Evolutionary conservation across 352 stramenopile genomes (phyloP).

Genomic region (Phytopythium helicoides): DNA sequence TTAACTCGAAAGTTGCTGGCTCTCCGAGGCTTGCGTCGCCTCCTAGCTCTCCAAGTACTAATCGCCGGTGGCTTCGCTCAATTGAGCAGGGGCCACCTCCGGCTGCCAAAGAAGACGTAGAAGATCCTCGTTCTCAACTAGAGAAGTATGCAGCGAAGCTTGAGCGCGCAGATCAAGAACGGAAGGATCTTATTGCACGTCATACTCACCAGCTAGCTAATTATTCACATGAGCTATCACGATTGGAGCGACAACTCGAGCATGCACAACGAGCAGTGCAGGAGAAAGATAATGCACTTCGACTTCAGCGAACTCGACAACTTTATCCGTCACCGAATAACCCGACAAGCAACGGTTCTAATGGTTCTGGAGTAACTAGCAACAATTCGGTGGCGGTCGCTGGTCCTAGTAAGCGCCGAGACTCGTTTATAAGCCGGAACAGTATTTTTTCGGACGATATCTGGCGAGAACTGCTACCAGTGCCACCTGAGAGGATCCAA

Average conservation of each 20-base stretch:
- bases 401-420: background rate
- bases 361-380: background rate
- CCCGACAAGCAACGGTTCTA: background rate
- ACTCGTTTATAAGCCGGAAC: slow-evolving; percentile 2
- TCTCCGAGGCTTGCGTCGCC: too few relatives aligned
- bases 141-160: slow-evolving; percentile 30
- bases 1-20: too few relatives aligned
- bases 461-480: slow-evolving; percentile 45
- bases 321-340: slow-evolving; percentile 28
- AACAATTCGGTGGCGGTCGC: background rate
- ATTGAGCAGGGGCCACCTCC: background rate
- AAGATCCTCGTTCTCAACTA: background rate
- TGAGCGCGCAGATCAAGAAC: slow-evolving; percentile 49
- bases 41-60: too few relatives aligned
- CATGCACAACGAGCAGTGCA: slow-evolving; percentile 38
- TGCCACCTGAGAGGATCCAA: slow-evolving; percentile 5
- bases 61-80: too few relatives aligned
- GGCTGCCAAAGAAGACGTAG: too few relatives aligned
- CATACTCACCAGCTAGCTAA: slow-evolving; percentile 66
- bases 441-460: slow-evolving; percentile 52
- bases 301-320: slow-evolving; percentile 49
- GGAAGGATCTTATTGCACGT: slow-evolving; percentile 34
- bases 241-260: slow-evolving; percentile 67
- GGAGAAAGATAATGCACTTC: slow-evolving; percentile 60
- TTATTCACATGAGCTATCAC: slow-evolving; percentile 63